Evolutionary conservation across 305 asterid genomes (phyloP).

Genomic region (Fraxinus greggii): DNA sequence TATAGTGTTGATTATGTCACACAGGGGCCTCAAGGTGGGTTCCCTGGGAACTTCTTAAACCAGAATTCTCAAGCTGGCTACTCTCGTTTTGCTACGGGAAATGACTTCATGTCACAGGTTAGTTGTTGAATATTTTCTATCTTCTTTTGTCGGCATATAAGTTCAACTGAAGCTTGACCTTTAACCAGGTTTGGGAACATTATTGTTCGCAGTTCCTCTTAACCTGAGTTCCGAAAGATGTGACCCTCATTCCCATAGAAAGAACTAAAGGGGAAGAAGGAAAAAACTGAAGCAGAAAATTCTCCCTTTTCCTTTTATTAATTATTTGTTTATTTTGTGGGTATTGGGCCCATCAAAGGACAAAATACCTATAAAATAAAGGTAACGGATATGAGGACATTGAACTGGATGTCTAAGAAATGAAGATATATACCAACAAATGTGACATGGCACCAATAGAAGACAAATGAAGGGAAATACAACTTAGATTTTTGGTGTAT

Average conservation of each 20-base stretch:
- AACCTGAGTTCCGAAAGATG: background rate
- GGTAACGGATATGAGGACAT: background rate
- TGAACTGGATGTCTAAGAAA: background rate
- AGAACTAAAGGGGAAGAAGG: background rate
- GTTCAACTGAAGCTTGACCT: background rate
- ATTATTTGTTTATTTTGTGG: background rate
- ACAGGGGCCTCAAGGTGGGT: constrained; percentile 90
- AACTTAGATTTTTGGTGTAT: background rate
- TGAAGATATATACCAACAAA: background rate
- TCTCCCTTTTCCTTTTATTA: background rate
- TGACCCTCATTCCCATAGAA: background rate
- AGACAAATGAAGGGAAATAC: background rate
- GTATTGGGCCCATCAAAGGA: background rate
- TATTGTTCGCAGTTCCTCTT: background rate
- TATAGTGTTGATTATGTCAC: constrained; percentile 76
- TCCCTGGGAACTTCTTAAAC: constrained; percentile 74
- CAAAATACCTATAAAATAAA: background rate
- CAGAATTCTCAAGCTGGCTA: constrained; percentile 93
- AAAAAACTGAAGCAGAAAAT: background rate
- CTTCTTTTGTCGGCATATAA: background rate
- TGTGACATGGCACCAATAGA: background rate
- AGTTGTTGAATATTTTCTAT: constrained; percentile 19
- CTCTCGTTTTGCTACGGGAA: constrained; percentile 86
- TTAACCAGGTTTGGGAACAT: background rate
- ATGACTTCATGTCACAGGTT: constrained; percentile 99